Evolutionary conservation across 1,284 basidiomycete species (phyloP).

Genomic region (Somion occarium): DNA sequence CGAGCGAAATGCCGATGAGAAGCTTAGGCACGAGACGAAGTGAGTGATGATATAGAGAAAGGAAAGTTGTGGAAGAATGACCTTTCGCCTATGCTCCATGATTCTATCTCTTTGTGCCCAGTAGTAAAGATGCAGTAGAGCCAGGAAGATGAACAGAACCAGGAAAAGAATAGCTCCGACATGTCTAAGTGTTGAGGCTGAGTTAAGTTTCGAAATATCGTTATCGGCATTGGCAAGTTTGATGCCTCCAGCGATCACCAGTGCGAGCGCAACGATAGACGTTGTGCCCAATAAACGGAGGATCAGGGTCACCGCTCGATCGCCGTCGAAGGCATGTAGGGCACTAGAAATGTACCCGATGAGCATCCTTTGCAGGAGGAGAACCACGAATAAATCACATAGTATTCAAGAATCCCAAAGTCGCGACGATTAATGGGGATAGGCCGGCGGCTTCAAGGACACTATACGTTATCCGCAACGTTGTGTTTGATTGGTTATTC

Average conservation of each 20-base stretch:
- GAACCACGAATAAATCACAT: conserved; percentile 38
- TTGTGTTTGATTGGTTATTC: conserved; percentile 28
- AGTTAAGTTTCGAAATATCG: conserved; percentile 12
- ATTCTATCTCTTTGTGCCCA: conserved; percentile 44
- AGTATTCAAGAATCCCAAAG: conserved; percentile 55
- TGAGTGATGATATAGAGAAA: background rate
- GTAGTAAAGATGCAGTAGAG: conserved; percentile 37
- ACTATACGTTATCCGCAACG: conserved; percentile 45
- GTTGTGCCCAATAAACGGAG: conserved; percentile 39
- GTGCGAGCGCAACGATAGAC: conserved; percentile 37
- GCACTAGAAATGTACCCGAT: conserved; percentile 25
- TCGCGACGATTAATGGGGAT: conserved; percentile 47
- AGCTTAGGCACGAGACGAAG: conserved; percentile 35
- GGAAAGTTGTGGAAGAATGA: conserved; percentile 13
- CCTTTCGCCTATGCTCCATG: conserved; percentile 46
- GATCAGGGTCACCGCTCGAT: conserved; percentile 15
- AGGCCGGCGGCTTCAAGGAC: conserved; percentile 52
- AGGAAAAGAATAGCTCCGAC: conserved; percentile 46
- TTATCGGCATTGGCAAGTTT: background rate
- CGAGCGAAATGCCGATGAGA: conserved; percentile 44
- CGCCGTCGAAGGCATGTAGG: conserved; percentile 15
- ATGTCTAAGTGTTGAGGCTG: conserved; percentile 35
- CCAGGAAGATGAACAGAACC: conserved; percentile 39
- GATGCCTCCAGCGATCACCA: conserved; percentile 47
- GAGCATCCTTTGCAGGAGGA: background rate